Base-by-base conservation (phyloP, 1,139 yeast species). In the Pichia inconspicua region DNA sequence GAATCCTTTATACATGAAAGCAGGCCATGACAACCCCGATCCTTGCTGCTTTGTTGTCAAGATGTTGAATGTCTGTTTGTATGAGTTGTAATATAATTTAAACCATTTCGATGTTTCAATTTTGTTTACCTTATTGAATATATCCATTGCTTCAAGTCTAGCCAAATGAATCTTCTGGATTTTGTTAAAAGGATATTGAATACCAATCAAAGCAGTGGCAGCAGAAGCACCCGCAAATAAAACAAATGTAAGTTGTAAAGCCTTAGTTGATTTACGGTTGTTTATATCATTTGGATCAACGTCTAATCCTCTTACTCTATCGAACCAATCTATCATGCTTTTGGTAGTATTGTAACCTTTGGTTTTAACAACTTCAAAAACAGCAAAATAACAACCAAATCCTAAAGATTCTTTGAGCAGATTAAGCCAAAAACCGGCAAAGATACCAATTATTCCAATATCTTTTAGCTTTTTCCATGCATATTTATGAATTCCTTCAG, bases 221-320 rank as follows among this genome's bases (percentile, higher is more conserved):
- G 97, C 96, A 4, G 86, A 73, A 14, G 94, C 89, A 10, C 97
- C 97, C 0, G 95, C 96, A n/a, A 84, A 57, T 39, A 90, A 72
- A 5, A 88, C 78, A 63, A 86, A 87, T 1, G 84, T 66, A 9
- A 95, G 82, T 57, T 79, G 80, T 42, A 85, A 66, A 37, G 80
- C 71, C 53, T 54, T 58, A 25, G 58, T 59, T 4, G 63, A 58
- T 37, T 69, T 72, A 1, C 75, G 69, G 71, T 71, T 74, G 41
- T 74, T 59, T 25, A 66, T 66, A 17, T 51, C 47, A 42, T 68
- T 67, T 48, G 73, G 77, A 25, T 50, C 53, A n/a, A 37, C 28
- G 10, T 51, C 53, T 10, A 44, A 35, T 1, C 56, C 56, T 25
- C 48, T 42, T 5, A 53, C 37, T 11, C 37, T 38, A 25, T 50